These are phyloP conservation scores for Alliaria petiolata DNA, from an alignment of 345 rosid genomes.

Conservation along the genomic window DNA sequence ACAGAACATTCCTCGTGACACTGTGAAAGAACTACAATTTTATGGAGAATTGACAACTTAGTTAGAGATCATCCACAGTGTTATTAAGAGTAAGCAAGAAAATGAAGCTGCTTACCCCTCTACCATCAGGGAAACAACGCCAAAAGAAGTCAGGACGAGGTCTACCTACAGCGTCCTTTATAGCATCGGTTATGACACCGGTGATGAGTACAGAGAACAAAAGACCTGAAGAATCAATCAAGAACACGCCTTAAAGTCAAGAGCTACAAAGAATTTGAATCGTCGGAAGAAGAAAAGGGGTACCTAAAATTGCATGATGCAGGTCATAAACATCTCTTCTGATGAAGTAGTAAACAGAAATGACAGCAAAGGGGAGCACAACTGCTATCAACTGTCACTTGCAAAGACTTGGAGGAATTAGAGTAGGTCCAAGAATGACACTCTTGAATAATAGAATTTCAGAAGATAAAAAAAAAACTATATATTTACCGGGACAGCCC, in stretches of 20 bases:
- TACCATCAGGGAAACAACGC: constrained; percentile 96
- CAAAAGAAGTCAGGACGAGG: constrained; percentile 98
- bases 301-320: constrained; percentile 89
- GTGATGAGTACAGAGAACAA: constrained; percentile 71
- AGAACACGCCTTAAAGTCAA: not conserved
- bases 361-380: constrained; percentile 57
- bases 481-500: constrained; percentile 82
- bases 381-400: constrained; percentile 60
- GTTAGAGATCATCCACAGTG: not conserved
- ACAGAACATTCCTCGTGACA: constrained; percentile 57
- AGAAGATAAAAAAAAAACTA: not conserved
- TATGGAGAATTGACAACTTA: too few relatives aligned
- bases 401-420: not conserved
- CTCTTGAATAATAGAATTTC: not conserved
- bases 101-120: constrained; percentile 47
- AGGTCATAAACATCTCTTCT: constrained; percentile 82
- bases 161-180: constrained; percentile 89
- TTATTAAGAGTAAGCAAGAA: not conserved
- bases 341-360: constrained; percentile 60
- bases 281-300: constrained; percentile 7
- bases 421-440: too few relatives aligned
- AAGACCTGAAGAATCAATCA: constrained; percentile 48
- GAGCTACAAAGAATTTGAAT: not conserved
- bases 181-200: constrained; percentile 83
- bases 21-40: constrained; percentile 63